Conservation (phyloP, 352 stramenopile species). For the Pythium rishiriense region DNA sequence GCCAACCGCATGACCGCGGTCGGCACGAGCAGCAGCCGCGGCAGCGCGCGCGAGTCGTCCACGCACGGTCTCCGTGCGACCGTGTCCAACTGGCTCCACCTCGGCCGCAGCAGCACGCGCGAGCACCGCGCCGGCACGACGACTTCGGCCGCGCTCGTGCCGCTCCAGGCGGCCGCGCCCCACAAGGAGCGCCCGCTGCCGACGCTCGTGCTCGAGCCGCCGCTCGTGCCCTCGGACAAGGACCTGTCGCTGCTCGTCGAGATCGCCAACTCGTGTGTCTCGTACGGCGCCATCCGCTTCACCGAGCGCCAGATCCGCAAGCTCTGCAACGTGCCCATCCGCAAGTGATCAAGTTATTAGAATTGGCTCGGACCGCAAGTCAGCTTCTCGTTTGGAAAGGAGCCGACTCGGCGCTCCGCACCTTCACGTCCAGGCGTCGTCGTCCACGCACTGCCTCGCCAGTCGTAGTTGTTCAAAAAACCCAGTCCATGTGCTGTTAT, state of each 20-base stretch:
- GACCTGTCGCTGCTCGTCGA: conserved; percentile 57
- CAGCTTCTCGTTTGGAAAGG: conserved; percentile 24
- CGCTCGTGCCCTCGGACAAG: conserved; percentile 30
- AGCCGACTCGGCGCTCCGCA: not conserved
- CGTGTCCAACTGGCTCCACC: conserved; percentile 29
- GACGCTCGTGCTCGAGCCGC: conserved; percentile 36
- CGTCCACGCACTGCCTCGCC: not conserved
- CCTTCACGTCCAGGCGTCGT: too few relatives aligned
- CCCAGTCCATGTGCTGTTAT: conserved; percentile 16
- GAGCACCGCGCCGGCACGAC: not conserved
- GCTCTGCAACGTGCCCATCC: conserved; percentile 62
- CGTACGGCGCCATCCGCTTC: conserved; percentile 39
- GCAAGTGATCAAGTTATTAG: conserved; percentile 2
- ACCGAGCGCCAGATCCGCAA: conserved; percentile 44
- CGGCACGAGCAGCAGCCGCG: too few relatives aligned
- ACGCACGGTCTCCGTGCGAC: conserved; percentile 24
- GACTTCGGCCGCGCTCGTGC: not conserved
- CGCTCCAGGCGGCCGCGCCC: conserved; percentile 18
- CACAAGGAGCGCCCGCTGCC: not conserved
- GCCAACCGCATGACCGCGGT: not conserved
- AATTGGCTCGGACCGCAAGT: too few relatives aligned
- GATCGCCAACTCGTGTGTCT: conserved; percentile 66
- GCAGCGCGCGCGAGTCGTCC: conserved; percentile 7
- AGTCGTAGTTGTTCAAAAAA: not conserved
- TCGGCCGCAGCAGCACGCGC: conserved; percentile 4